Evolutionary conservation across 352 stramenopile genomes (phyloP).

Genomic region (Pythium plurisporium): DNA sequence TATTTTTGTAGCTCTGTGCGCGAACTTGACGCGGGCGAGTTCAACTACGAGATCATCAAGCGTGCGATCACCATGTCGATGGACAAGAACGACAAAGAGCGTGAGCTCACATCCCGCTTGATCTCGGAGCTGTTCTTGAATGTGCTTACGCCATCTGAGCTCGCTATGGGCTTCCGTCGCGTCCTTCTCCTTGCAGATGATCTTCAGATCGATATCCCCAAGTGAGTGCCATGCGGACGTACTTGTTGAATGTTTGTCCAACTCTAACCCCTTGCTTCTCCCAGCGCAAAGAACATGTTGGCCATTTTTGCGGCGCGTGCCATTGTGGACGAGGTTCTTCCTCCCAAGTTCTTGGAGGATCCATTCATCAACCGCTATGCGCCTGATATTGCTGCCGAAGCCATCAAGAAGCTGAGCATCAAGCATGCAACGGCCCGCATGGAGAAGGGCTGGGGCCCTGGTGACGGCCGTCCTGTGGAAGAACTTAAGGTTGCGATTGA

Average conservation of each 20-base stretch:
- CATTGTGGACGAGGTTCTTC: constrained; percentile 98
- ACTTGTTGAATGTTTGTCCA: background rate
- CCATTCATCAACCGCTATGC: constrained; percentile 92
- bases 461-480: constrained; percentile 86
- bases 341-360: constrained; percentile 96
- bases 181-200: constrained; percentile 96
- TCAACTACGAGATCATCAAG: constrained; percentile 94
- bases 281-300: constrained; percentile 86
- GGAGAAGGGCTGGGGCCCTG: constrained; percentile 97
- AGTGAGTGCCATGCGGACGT: constrained; percentile 21
- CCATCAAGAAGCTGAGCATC: constrained; percentile 95
- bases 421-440: constrained; percentile 95
- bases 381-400: constrained; percentile 93
- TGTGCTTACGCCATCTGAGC: constrained; percentile 66
- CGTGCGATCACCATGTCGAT: constrained; percentile 93
- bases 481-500: constrained; percentile 93
- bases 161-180: constrained; percentile 93
- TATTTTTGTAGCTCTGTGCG: constrained; percentile 42
- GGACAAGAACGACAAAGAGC: constrained; percentile 91
- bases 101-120: constrained; percentile 90
- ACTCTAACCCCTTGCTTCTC: background rate
- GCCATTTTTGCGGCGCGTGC: constrained; percentile 96
- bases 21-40: constrained; percentile 66
- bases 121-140: constrained; percentile 93
- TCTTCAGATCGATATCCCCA: constrained; percentile 94